These are phyloP conservation scores for Castanea crenata DNA, from an alignment of 306 rosid genomes.

Conservation along the genomic window DNA sequence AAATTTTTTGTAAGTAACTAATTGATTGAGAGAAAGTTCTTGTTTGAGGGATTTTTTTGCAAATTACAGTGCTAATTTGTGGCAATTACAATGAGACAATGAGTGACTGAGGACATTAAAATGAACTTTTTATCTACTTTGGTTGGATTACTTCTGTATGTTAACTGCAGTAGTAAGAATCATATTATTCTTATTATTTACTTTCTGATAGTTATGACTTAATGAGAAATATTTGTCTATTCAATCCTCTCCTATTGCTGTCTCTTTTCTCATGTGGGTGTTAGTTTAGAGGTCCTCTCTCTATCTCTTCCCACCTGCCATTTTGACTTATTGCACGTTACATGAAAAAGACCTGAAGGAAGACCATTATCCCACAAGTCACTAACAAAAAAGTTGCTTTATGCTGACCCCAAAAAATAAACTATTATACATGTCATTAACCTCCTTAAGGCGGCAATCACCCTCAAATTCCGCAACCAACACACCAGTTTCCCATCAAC, in stretches of 20 bases:
- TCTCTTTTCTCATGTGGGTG: neutral
- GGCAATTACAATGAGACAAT: slow-evolving; percentile 12
- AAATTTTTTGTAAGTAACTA: neutral
- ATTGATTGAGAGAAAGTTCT: slow-evolving; percentile 8
- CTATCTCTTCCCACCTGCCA: slow-evolving; percentile 32
- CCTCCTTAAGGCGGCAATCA: slow-evolving; percentile 4
- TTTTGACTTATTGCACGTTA: slow-evolving; percentile 26
- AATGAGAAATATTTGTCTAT: neutral
- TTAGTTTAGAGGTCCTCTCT: neutral
- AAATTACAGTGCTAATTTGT: slow-evolving; percentile 16
- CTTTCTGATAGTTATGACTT: neutral
- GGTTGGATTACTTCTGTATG: no score
- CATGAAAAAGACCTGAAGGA: slow-evolving; percentile 23
- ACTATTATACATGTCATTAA: neutral
- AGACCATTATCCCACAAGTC: neutral
- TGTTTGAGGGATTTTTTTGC: slow-evolving; percentile 6
- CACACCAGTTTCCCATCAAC: neutral
- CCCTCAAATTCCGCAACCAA: neutral
- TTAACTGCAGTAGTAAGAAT: neutral
- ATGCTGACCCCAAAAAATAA: slow-evolving; percentile 6
- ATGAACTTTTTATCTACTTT: neutral
- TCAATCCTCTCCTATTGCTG: neutral
- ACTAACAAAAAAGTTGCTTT: neutral
- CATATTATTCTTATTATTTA: neutral
- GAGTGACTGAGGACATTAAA: slow-evolving; percentile 1